Base-by-base conservation (phyloP, 2,329 filamentous ascomycete species). In the Coniella vitis region DNA sequence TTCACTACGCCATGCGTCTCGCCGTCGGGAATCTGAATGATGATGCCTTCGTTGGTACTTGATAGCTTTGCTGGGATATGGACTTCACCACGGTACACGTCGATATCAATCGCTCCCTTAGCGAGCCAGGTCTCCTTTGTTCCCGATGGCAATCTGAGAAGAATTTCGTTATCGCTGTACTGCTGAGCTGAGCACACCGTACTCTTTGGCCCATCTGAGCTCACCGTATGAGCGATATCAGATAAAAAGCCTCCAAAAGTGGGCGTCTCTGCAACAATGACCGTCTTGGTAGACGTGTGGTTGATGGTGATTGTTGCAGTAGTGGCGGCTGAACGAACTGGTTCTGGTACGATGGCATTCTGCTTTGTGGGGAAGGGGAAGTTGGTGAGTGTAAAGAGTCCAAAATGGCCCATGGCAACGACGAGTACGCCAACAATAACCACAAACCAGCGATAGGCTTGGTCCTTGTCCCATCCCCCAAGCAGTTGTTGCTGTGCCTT, bases 1-100 rank as follows among this genome's bases (percentile, higher is more conserved):
- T 77, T 77, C 44, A 84, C 62, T 34, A 78, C 61, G 29, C 81
- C 81, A 52, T 79, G 65, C 5, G 78, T 76, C 52, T 84, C 78
- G 21, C 71, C 69, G 22, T 65, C 67, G 4, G 72, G 67, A 22
- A 83, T 69, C 51, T 75, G 69, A 20, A 80, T 68, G 16, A 78
- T 56, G 35, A 81, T 69, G 4, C 76, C 76, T 22, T 78, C 70
- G 10, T 75, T 67, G 7, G 71, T 66, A 13, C 68, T 66, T 5
- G 68, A 70, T 38, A 75, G 65, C 55, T 72, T 73, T 21, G 73
- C 74, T 46, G 72, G 69, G 41, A 82, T 67, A 32, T 65, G 63
- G 31, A 66, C 58, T 13, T 70, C 66, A 4, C 68, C 73, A 38
- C 78, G 73, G 36, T 70, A 73, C 20, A 80, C 75, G 20, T 75